phyloP scores from a whole-genome alignment of 345 rosid genomes.

The Syzygium aqueum region DNA sequence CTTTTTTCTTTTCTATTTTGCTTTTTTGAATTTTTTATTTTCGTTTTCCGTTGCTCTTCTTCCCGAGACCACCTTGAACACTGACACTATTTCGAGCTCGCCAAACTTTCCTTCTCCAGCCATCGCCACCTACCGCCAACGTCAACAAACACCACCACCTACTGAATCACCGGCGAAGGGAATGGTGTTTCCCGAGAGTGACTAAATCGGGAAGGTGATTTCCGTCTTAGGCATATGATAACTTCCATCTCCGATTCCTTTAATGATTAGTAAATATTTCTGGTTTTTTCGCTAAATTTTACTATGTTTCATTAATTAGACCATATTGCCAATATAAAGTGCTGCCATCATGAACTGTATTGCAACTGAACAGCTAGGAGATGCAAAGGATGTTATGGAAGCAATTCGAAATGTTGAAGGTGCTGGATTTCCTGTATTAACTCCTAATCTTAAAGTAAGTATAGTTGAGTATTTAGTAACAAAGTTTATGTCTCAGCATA shows the following conservation, averaged over 20 bases:
- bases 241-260: not conserved
- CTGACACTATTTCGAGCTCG: too few species aligned
- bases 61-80: too few species aligned
- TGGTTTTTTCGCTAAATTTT: not conserved
- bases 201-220: too few species aligned
- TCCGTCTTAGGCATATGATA: too few species aligned
- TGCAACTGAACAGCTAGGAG: conserved; percentile 44
- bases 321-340: not conserved
- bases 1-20: too few species aligned
- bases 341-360: not conserved
- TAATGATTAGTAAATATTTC: not conserved
- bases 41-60: too few species aligned
- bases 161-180: too few species aligned
- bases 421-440: conserved; percentile 57
- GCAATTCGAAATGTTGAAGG: conserved; percentile 48
- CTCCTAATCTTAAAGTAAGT: conserved; percentile 67
- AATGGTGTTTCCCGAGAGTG: too few species aligned
- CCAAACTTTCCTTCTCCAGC: too few species aligned
- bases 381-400: conserved; percentile 70
- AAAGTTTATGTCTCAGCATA: not conserved
- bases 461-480: not conserved
- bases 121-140: too few species aligned
- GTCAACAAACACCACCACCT: too few species aligned
- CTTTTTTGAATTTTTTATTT: too few species aligned
- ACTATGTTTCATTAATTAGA: not conserved